Percentiles rank a stretch among this genome's conserved stretches.
These are phyloP conservation scores for Lasiodiplodia theobromae DNA, from an alignment of 2,329 filamentous ascomycete species.

Conservation along the genomic window DNA sequence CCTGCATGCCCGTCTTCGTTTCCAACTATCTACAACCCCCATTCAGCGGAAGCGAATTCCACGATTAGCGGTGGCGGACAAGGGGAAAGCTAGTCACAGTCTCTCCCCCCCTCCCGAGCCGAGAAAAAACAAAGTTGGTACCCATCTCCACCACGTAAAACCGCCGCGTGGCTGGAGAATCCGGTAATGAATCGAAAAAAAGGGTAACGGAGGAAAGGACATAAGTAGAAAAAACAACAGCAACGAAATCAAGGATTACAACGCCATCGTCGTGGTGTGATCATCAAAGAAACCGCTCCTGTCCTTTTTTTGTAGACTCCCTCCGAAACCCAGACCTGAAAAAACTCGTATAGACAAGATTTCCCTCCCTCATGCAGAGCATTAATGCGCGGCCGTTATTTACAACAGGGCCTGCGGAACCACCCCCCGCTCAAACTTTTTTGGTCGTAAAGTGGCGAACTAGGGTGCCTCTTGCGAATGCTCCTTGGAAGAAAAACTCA, in stretches of 20 bases:
- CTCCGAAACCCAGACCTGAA: neutral
- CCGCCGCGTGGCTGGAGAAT: neutral
- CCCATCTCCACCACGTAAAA: neutral
- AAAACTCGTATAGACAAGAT: slow-evolving; percentile 22
- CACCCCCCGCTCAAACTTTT: neutral
- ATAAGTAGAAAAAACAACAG: neutral
- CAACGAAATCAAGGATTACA: slow-evolving; percentile 13
- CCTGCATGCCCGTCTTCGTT: neutral
- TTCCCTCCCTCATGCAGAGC: slow-evolving; percentile 15
- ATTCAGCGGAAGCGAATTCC: neutral
- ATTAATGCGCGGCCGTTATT: slow-evolving; percentile 22
- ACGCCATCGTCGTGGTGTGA: slow-evolving; percentile 12
- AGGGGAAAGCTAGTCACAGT: neutral
- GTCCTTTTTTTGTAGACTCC: slow-evolving; percentile 8
- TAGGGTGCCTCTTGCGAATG: slow-evolving; percentile 20
- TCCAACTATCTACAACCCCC: slow-evolving; percentile 17
- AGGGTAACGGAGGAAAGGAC: neutral
- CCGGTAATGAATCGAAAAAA: neutral
- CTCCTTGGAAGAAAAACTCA: slow-evolving; percentile 11
- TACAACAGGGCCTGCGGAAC: slow-evolving; percentile 11
- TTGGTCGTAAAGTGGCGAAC: slow-evolving; percentile 14
- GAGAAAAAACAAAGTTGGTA: neutral
- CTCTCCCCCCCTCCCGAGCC: neutral
- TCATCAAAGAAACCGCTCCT: slow-evolving; percentile 19
- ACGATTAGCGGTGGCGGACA: neutral